phyloP scores from a whole-genome alignment of 106 monocot genomes.

The Triglochin maritima region DNA sequence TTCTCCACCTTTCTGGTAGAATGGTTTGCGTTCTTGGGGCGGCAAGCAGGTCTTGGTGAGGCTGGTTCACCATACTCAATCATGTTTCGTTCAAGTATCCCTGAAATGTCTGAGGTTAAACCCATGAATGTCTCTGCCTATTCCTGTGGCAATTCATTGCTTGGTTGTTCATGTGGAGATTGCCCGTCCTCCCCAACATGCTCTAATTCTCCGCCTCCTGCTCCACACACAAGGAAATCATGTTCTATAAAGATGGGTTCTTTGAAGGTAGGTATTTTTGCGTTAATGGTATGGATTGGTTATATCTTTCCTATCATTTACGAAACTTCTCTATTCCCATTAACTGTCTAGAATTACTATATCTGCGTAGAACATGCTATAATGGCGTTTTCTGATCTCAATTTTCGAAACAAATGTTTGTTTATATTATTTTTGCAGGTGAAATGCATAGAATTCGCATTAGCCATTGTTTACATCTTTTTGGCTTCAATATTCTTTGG shows the following conservation, averaged over 20 bases:
- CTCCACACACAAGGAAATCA: constrained; percentile 26
- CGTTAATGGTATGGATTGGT: no score
- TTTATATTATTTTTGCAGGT: constrained; percentile 37
- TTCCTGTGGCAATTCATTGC: constrained; percentile 75
- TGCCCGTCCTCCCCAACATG: constrained; percentile 75
- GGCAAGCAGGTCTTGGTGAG: constrained; percentile 37
- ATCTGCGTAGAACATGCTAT: no score
- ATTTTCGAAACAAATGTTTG: neutral
- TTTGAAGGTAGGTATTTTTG: constrained; percentile 34
- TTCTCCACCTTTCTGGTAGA: constrained; percentile 28
- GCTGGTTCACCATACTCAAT: constrained; percentile 86
- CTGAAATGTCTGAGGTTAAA: constrained; percentile 41
- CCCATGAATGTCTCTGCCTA: constrained; percentile 64
- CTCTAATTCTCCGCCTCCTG: constrained; percentile 14
- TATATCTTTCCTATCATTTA: no score
- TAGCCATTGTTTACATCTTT: constrained; percentile 40
- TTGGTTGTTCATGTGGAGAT: constrained; percentile 98
- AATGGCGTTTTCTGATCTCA: neutral
- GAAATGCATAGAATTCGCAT: constrained; percentile 74
- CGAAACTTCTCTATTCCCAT: no score
- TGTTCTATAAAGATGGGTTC: constrained; percentile 64
- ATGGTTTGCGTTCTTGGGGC: constrained; percentile 80
- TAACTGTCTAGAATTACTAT: no score
- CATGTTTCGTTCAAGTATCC: constrained; percentile 40
- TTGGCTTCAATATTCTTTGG: constrained; percentile 35